Base-by-base conservation (phyloP, 495 filamentous ascomycete genomes). In the Penicillium crystallinum region DNA sequence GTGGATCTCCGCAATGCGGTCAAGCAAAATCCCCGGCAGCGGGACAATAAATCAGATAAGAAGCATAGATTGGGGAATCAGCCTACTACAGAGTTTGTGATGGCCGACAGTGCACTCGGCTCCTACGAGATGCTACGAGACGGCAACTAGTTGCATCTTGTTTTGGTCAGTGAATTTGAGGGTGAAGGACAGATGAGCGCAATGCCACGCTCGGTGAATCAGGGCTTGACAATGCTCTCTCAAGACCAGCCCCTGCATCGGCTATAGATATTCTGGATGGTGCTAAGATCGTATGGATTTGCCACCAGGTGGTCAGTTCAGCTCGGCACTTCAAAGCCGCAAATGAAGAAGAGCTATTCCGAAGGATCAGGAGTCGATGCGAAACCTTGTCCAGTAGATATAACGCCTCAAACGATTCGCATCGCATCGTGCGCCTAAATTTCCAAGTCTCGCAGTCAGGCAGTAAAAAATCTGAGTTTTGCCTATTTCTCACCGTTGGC, bases 1-100 rank as follows among this genome's bases (percentile, higher is more conserved):
- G n/a, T n/a, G n/a, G n/a, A n/a, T n/a, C n/a, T n/a, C n/a, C n/a
- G n/a, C n/a, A n/a, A n/a, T n/a, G n/a, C n/a, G n/a, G n/a, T n/a
- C n/a, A n/a, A 81, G 76, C 52, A 82, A 60, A 36, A 73, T 51
- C 58, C 81, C 58, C 52, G 72, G 37, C 57, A 47, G 25, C 58
- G 61, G 54, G 50, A 57, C 15, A 53, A 65, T 38, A 62, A 67
- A 19, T 29, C 58, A 0, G 53, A 41, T 6, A 64, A 68, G 3
- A 55, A 63, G 14, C 80, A 71, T 35, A 72, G 71, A 46, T 55
- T 52, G 47, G 77, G 78, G 30, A 81, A 57, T 42, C 60, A 54
- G 9, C 70, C 70, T 8, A 72, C 76, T 6, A 72, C 40, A n/a
- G 73, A 61, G 19, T 58, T 74, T 62, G 68, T 74, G 18, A 66